A percentile compares a stretch with the other conserved stretches of the same genome.
Evolutionary conservation across 2,329 filamentous ascomycete species (phyloP).

Genomic region (Bipolaris bicolor): DNA sequence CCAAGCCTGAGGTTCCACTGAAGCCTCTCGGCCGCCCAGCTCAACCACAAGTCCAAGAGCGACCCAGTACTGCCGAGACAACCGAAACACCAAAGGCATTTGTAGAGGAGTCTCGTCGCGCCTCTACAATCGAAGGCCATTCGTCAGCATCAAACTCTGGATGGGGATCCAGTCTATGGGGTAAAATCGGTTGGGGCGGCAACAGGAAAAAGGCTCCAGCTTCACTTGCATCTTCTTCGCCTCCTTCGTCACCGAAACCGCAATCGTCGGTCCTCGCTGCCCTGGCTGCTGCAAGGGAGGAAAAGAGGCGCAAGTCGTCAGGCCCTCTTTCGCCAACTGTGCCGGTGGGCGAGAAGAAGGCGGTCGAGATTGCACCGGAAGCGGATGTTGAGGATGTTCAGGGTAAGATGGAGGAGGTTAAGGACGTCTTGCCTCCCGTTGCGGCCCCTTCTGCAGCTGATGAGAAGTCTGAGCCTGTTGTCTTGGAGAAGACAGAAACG

Average conservation of each 20-base stretch:
- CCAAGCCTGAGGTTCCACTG: background rate
- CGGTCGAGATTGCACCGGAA: background rate
- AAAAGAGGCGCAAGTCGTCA: slow-evolving; percentile 10
- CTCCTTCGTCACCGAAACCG: slow-evolving; percentile 12
- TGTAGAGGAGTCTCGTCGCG: slow-evolving; percentile 9
- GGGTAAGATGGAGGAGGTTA: slow-evolving; percentile 5
- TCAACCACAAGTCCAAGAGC: background rate
- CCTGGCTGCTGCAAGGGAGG: slow-evolving; percentile 14
- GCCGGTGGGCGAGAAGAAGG: slow-evolving; percentile 9
- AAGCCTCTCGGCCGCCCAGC: slow-evolving; percentile 4
- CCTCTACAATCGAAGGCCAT: slow-evolving; percentile 14
- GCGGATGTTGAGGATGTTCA: background rate
- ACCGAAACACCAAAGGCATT: slow-evolving; percentile 5
- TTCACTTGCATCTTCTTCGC: slow-evolving; percentile 18
- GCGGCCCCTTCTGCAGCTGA: slow-evolving; percentile 10
- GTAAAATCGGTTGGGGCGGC: slow-evolving; percentile 41
- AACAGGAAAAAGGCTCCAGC: slow-evolving; percentile 31
- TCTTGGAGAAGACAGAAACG: background rate
- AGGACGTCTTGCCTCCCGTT: slow-evolving; percentile 1
- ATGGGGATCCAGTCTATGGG: slow-evolving; percentile 36
- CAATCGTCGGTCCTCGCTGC: slow-evolving; percentile 16
- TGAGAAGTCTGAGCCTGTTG: background rate
- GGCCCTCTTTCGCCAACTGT: background rate
- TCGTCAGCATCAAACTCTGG: slow-evolving; percentile 19
- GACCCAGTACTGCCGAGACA: slow-evolving; percentile 10